Evolutionary conservation across 768 basidiomycete species (phyloP).

Genomic region (Rhodocollybia butyracea): DNA sequence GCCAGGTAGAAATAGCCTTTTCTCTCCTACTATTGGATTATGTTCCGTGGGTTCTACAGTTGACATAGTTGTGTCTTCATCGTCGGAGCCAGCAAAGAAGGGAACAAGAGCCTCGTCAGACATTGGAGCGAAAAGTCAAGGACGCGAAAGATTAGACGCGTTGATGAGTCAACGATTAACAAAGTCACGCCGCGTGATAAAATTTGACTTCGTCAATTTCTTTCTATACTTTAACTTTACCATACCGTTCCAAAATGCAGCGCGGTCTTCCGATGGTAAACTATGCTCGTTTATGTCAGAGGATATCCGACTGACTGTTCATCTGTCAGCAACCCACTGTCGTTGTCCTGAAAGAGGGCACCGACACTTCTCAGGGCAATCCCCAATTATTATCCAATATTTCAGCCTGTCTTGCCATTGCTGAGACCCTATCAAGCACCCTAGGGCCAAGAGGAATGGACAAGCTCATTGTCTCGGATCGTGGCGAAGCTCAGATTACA

Average conservation of each 20-base stretch:
- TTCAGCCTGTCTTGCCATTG: conserved; percentile 90
- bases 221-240: conserved; percentile 4
- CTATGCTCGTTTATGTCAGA: background rate
- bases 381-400: conserved; percentile 93
- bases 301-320: conserved; percentile 2
- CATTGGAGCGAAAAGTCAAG: conserved; percentile 16
- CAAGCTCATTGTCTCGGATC: conserved; percentile 90
- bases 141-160: conserved; percentile 27
- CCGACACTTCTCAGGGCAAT: conserved; percentile 93
- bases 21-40: conserved; percentile 9
- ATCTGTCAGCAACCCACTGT: conserved; percentile 88
- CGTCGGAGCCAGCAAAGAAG: conserved; percentile 64
- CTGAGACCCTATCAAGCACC: conserved; percentile 88
- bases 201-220: conserved; percentile 8
- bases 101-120: conserved; percentile 32
- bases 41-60: background rate
- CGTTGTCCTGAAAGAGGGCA: conserved; percentile 93
- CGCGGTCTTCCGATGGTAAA: conserved; percentile 76
- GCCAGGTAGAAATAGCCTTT: conserved; percentile 36
- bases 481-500: conserved; percentile 97
- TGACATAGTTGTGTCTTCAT: conserved; percentile 28
- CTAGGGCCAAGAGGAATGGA: conserved; percentile 99
- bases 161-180: conserved; percentile 33
- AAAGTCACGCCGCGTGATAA: conserved; percentile 33
- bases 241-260: conserved; percentile 61